Base-by-base conservation (phyloP, 306 rosid genomes). In the Acacia confusa region DNA sequence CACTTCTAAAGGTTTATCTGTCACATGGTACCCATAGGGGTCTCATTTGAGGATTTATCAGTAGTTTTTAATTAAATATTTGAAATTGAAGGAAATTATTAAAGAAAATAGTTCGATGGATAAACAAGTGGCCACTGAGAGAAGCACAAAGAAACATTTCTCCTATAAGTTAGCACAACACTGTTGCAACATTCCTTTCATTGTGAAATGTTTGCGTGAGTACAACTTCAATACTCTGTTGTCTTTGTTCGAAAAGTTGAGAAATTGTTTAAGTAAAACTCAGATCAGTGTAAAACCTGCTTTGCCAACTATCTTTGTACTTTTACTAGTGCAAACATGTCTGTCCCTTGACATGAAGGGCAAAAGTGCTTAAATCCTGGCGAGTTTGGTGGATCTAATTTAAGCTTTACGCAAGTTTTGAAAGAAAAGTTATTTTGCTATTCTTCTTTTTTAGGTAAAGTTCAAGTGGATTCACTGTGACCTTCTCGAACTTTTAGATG, bases 401-500 rank as follows among this genome's bases (percentile, higher is more conserved):
- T 65, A 32, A 41, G 15, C 16, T n/a, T 40, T 69, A 16, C 58
- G n/a, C 12, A 2, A 61, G 27, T 75, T 27, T 40, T 13, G 73
- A 63, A 52, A 16, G 72, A 28, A 4, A 3, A 65, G 28, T 12
- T 40, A 15, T 20, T 40, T 6, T 63, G 60, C 65, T 44, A 6
- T 22, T 76, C 1, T 22, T 36, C 41, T 65, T 13, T 74, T 22
- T 66, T 57, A 36, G 30, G n/a, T 32, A 14, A 66, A 68, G 28
- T 77, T 70, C 48, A 63, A 69, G 43, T 65, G 27, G 63, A 61
- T 61, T 70, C 50, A n/a, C 55, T 66, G 5, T 55, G 28, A 67
- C 74, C 40, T 83, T 55, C n/a, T 66, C 15, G n/a, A 68, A 66
- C 53, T 44, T 34, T 84, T n/a, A 10, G 41, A 70, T 27, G 48